These are phyloP conservation scores for Nelumbo lutea DNA, from an alignment of 164 flowering plant genomes.

Conservation along the genomic window DNA sequence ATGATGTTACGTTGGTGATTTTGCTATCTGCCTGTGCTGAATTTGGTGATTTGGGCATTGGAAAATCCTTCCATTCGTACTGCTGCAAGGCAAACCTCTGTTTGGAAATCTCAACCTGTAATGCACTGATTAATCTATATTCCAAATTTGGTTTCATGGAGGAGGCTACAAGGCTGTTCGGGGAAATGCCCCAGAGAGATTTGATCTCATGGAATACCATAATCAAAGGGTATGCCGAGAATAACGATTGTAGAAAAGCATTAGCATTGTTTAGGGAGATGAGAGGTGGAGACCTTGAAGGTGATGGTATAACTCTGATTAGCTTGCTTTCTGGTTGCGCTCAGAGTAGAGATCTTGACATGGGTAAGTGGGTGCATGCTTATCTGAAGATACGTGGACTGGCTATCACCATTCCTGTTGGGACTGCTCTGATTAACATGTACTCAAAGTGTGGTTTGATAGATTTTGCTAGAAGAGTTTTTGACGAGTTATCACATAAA, in stretches of 20 bases:
- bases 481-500: conserved; percentile 15
- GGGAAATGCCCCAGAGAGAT: conserved; percentile 20
- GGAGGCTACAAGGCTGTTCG: conserved; percentile 20
- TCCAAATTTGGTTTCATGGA: conserved; percentile 18
- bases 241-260: conserved; percentile 16
- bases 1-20: conserved; percentile 24
- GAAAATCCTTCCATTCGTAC: conserved; percentile 23
- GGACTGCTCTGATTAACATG: conserved; percentile 28
- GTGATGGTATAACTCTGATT: conserved; percentile 21
- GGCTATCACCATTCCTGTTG: conserved; percentile 10
- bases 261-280: conserved; percentile 27
- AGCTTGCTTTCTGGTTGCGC: conserved; percentile 24
- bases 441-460: conserved; percentile 25
- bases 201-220: conserved; percentile 29
- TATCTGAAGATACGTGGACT: conserved; percentile 13
- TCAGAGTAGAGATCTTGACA: conserved; percentile 13
- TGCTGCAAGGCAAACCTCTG: conserved; percentile 15
- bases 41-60: conserved; percentile 14
- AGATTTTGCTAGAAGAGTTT: conserved; percentile 20
- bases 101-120: conserved; percentile 11
- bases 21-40: conserved; percentile 26
- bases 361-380: conserved; percentile 17
- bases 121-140: conserved; percentile 25
- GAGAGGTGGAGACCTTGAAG: conserved; percentile 14
- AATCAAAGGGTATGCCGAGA: conserved; percentile 25